These are phyloP conservation scores for Creolimax fragrantissima DNA, from an alignment of 78 protist genomes.

Conservation along the genomic window DNA sequence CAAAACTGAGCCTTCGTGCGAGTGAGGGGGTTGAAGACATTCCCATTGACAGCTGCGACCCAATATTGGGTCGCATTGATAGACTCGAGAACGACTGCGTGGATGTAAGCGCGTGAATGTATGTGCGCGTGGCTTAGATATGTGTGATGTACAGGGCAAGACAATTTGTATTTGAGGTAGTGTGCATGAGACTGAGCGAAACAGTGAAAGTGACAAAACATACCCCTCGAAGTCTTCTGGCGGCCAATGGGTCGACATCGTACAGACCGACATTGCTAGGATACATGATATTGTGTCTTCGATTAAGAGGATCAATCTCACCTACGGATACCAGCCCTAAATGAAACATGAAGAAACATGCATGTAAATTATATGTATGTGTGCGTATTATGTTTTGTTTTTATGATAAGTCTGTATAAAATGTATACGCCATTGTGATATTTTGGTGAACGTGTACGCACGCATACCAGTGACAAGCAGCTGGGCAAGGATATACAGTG, in stretches of 20 bases:
- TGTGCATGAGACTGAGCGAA: too few relatives aligned
- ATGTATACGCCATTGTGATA: too few relatives aligned
- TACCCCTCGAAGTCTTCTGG: background rate
- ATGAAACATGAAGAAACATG: background rate
- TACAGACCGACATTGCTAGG: background rate
- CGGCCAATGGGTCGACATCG: background rate
- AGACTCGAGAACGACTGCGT: background rate
- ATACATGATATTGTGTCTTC: background rate
- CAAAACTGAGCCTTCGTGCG: background rate
- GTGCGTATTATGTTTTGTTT: too few relatives aligned
- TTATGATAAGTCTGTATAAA: too few relatives aligned
- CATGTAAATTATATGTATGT: too few relatives aligned
- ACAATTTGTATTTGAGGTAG: too few relatives aligned
- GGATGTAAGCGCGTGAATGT: background rate
- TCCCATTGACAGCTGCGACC: background rate
- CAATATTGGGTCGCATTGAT: background rate
- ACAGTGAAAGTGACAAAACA: too few relatives aligned
- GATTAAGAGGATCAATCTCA: conserved; percentile 22
- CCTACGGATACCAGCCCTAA: background rate
- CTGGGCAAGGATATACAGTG: background rate
- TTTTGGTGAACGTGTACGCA: background rate
- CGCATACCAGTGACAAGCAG: background rate
- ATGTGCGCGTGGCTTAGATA: too few relatives aligned
- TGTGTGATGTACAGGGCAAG: too few relatives aligned
- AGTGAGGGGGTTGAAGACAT: background rate